Evolutionary conservation across 768 basidiomycete genomes (phyloP).

Genomic region (Thelephora ganbajun): DNA sequence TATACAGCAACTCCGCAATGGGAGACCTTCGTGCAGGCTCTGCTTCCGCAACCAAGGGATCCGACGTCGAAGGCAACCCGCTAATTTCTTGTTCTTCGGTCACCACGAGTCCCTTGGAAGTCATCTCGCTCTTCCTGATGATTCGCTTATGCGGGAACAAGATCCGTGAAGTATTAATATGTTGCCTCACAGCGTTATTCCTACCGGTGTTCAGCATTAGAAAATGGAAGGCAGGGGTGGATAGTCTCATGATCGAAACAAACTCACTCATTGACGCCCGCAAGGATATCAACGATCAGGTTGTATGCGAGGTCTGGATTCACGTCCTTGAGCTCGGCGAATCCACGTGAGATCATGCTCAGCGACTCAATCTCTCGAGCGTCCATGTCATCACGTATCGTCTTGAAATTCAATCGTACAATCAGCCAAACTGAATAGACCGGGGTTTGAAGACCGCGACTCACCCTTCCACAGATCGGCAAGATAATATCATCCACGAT

Average conservation of each 20-base stretch:
- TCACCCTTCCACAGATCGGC: conserved; percentile 63
- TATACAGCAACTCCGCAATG: conserved; percentile 91
- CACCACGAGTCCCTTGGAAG: conserved; percentile 67
- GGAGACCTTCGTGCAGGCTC: conserved; percentile 58
- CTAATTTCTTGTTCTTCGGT: conserved; percentile 69
- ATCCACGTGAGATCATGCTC: conserved; percentile 82
- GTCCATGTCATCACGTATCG: conserved; percentile 73
- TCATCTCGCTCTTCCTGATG: conserved; percentile 75
- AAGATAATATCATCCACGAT: conserved; percentile 79
- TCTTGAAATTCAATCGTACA: conserved; percentile 22
- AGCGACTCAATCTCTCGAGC: conserved; percentile 80
- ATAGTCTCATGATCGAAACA: neutral
- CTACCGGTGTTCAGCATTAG: conserved; percentile 23
- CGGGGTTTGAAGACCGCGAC: conserved; percentile 11
- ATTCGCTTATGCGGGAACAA: conserved; percentile 75
- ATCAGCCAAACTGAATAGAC: neutral
- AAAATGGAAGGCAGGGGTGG: conserved; percentile 4
- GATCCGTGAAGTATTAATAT: conserved; percentile 67
- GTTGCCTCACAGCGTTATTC: conserved; percentile 63
- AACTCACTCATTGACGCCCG: conserved; percentile 83
- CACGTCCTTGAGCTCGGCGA: conserved; percentile 68
- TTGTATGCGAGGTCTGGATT: conserved; percentile 82
- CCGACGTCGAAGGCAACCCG: conserved; percentile 29
- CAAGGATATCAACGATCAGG: conserved; percentile 77
- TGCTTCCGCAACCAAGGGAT: conserved; percentile 15